Evolutionary conservation across 2,329 filamentous ascomycete species (phyloP), one percentile per base, ranked within the genome.

Genomic region (Calonectria honghensis): DNA sequence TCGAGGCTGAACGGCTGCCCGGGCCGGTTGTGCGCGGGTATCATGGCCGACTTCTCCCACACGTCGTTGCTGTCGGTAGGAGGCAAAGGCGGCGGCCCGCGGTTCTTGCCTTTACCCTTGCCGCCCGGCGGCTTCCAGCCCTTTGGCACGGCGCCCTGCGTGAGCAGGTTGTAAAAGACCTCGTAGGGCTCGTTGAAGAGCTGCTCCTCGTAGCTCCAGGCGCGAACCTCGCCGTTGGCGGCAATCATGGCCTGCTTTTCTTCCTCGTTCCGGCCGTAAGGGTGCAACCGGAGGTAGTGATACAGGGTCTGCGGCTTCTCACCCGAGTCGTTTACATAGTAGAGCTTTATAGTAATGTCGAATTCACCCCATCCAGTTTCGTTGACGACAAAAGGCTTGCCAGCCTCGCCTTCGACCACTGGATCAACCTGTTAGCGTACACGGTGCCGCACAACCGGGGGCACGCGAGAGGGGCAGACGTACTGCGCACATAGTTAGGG

Each of bases 301-400:
- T 97, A 98, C 2, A 98, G 87, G n/a, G 96, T 97, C 85, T 98
- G 95, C 6, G 96, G 95, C 85, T 99, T 99, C 88, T 99, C 97
- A 80, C 92, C 93, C 48, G 93, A 94, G 83, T 97, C 94, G 71
- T 94, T 93, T 71, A 95, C 93, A 86, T 98, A 99, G 88, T 98
- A 98, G 57, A 99, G 90, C 83, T 98, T 96, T 83, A 99, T 94
- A 76, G 96, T 95, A 81, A 99, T 97, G 84, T 97, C 95, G 87
- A 99, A 99, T 86, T 98, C 97, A 81, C 97, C 97, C 95, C 97
- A 99, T 64, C 97, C 97, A 0, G 97, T 98, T 85, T 98, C 97
- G 76, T 92, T 91, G 75, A 98, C 94, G 81, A 95, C 89, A 81
- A 98, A 99, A 14, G 96, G 82, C 76, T 91, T 90, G n/a, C 89